These are phyloP conservation scores for Debaryomyces coudertii DNA, from an alignment of 1,139 yeast species.

Conservation along the genomic window DNA sequence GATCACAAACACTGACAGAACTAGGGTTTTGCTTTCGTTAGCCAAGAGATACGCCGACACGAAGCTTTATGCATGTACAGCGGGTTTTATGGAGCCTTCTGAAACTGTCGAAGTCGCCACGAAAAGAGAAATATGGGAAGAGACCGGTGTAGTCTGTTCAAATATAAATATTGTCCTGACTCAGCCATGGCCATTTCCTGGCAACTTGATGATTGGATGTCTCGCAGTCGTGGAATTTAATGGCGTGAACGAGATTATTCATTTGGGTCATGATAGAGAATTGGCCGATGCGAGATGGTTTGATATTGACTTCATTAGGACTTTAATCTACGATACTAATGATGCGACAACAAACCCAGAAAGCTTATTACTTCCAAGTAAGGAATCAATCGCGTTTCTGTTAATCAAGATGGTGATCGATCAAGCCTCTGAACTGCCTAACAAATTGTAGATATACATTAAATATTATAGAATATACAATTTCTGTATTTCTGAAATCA, in stretches of 20 bases:
- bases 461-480: conserved; percentile 8
- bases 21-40: conserved; percentile 72
- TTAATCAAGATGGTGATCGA: conserved; percentile 52
- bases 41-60: conserved; percentile 55
- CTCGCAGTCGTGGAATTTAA: conserved; percentile 71
- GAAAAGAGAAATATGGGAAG: conserved; percentile 91
- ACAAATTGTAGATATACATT: conserved; percentile 9
- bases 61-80: conserved; percentile 78
- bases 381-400: conserved; percentile 44
- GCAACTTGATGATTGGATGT: conserved; percentile 92
- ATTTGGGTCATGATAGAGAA: conserved; percentile 83
- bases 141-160: conserved; percentile 77
- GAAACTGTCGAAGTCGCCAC: conserved; percentile 91
- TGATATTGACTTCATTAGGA: conserved; percentile 53
- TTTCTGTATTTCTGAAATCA: neutral
- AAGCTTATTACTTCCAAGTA: conserved; percentile 43
- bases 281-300: conserved; percentile 86
- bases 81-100: conserved; percentile 95
- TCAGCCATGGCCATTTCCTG: conserved; percentile 98
- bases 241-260: conserved; percentile 60
- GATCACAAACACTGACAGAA: conserved; percentile 61
- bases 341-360: conserved; percentile 40
- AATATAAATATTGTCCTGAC: conserved; percentile 64
- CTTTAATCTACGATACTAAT: conserved; percentile 39
- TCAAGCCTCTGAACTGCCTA: conserved; percentile 19